Evolutionary conservation across 2,329 filamentous ascomycete genomes (phyloP).

Genomic region (Fonsecaea multimorphosa): DNA sequence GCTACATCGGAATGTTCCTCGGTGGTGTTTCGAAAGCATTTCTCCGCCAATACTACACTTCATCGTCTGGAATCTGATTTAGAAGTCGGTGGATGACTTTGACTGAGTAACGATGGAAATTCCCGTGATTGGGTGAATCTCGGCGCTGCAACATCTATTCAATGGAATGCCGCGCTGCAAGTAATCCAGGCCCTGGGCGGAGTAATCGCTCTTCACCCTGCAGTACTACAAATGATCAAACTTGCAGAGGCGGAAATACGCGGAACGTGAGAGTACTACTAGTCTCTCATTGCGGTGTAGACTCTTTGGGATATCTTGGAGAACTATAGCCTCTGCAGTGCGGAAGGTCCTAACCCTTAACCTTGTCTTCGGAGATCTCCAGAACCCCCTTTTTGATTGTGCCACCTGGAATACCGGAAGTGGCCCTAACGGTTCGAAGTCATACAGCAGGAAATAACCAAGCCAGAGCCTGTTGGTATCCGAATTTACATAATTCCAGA

Average conservation of each 20-base stretch:
- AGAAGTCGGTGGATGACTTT: background rate
- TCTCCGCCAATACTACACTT: background rate
- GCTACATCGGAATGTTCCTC: too few relatives aligned
- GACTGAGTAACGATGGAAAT: background rate
- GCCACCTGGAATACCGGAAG: background rate
- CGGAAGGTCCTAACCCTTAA: background rate
- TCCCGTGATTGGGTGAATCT: background rate
- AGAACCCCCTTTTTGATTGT: background rate
- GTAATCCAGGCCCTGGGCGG: background rate
- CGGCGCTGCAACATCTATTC: background rate
- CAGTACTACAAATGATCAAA: background rate
- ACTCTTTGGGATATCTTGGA: background rate
- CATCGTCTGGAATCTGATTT: background rate
- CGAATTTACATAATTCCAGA: background rate
- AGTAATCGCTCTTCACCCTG: background rate
- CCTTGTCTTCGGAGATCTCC: background rate
- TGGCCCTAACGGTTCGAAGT: background rate
- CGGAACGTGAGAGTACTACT: background rate
- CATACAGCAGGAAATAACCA: background rate
- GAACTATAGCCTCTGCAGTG: background rate
- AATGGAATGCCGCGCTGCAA: background rate
- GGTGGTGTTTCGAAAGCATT: too few relatives aligned
- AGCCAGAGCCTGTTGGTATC: background rate
- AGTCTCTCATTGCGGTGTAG: background rate
- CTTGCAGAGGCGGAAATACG: background rate